Evolutionary conservation across 2,329 filamentous ascomycete species (phyloP), one percentile per base, ranked within the genome.

Genomic region (Diplodia mutila): DNA sequence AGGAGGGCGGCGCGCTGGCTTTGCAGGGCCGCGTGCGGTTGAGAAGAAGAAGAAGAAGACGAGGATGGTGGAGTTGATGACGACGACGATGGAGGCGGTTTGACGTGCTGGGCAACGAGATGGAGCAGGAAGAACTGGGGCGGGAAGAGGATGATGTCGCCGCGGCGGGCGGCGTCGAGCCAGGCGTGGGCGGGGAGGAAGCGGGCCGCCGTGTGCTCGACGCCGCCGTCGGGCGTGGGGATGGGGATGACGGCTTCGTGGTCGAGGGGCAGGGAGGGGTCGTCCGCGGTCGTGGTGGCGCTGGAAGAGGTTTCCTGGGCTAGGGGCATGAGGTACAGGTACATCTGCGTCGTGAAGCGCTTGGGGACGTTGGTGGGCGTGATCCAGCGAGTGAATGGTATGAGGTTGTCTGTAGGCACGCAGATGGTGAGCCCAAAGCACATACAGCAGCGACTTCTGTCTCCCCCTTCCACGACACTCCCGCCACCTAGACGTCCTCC

Each of bases 281-380:
- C 16, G 80, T 77, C 12, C 2, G 32, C 11, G 2, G 32, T 34
- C 11, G 32, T 34, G 7, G 32, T 34, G 8, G 32, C 8, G 32
- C 32, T 34, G 9, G 32, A 9, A 8, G 9, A 2, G 51, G 66
- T 18, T 11, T 70, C 63, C 4, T 69, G 29, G 27, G 42, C 66
- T 46, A 5, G 80, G 0, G 93, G 93, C 2, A 97, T 85, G 78
- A 96, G 90, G 79, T 97, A 97, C 12, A 98, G 78, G 80, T 98
- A 99, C 94, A 98, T 98, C 76, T 97, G 94, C 0, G 94, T 97
- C 0, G 91, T 92, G 80, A 96, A 99, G 54, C 95, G 87, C 73
- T 90, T 92, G 0, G 89, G 86, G 1, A 90, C 82, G 69, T 86
- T 88, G 0, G 83, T 79, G 0, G 94, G 94, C 2, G 95, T 98